Conservation (phyloP, 441 rosid genomes). For the Syzygium malaccense region DNA sequence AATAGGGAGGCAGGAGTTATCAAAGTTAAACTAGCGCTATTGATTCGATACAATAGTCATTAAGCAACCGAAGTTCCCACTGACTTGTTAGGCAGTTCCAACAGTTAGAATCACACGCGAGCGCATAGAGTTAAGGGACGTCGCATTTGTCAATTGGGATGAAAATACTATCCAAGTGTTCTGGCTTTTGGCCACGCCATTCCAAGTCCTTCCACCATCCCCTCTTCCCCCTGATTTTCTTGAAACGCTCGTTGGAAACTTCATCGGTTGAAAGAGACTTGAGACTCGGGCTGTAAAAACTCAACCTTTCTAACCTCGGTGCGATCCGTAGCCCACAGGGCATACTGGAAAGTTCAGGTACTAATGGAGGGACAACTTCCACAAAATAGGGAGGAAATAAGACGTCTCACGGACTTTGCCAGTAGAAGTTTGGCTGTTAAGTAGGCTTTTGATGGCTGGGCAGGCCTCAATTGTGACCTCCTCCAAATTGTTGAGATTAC, state of each 20-base stretch:
- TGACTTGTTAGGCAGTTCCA: not conserved
- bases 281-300: not conserved
- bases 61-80: not conserved
- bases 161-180: not conserved
- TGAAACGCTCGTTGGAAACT: not conserved
- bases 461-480: too few species aligned
- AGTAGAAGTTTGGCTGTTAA: not conserved
- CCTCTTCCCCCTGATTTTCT: not conserved
- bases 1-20: not conserved
- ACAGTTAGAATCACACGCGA: rapidly evolving
- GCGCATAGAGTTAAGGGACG: not conserved
- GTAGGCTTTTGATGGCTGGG: too few species aligned
- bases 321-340: not conserved
- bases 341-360: not conserved
- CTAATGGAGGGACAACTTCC: not conserved
- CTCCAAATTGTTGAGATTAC: too few species aligned
- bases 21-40: not conserved
- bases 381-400: not conserved
- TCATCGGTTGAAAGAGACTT: not conserved
- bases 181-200: not conserved
- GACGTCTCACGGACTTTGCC: not conserved
- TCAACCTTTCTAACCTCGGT: not conserved
- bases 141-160: not conserved
- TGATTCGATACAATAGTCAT: not conserved
- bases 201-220: not conserved